phyloP scores from a whole-genome alignment of 2,329 filamentous ascomycete genomes.

The Talaromyces albobiverticillius region DNA sequence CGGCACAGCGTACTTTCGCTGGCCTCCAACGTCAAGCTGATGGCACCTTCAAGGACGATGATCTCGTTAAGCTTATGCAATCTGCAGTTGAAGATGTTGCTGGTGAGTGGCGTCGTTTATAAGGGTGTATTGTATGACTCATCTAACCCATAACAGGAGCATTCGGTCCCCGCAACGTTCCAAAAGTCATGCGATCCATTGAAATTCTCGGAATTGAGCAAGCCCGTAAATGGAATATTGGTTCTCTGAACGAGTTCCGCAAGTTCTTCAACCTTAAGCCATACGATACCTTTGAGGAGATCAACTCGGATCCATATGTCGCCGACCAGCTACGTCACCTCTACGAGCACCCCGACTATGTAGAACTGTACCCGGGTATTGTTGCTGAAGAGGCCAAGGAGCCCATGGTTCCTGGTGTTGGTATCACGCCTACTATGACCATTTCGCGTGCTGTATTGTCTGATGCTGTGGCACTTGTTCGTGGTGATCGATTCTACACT shows the following conservation, averaged over 20 bases:
- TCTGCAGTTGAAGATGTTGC: constrained; percentile 68
- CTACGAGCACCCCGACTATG: constrained; percentile 62
- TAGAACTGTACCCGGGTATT: constrained; percentile 68
- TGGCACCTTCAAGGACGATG: constrained; percentile 71
- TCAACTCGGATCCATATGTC: constrained; percentile 58
- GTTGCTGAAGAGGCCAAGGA: constrained; percentile 45
- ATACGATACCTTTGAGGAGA: constrained; percentile 57
- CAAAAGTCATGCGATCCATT: constrained; percentile 67
- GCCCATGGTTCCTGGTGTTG: constrained; percentile 35
- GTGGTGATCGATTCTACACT: constrained; percentile 74
- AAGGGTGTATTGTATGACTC: not conserved
- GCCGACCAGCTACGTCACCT: constrained; percentile 55
- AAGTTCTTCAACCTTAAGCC: constrained; percentile 60
- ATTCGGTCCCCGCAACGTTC: constrained; percentile 70
- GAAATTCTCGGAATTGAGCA: constrained; percentile 79
- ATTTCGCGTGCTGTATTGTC: constrained; percentile 40
- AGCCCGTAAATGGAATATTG: constrained; percentile 63
- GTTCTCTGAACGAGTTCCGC: constrained; percentile 55
- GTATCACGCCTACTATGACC: constrained; percentile 38
- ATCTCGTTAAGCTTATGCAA: constrained; percentile 67
- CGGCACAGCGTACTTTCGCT: constrained; percentile 65
- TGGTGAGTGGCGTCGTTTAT: constrained; percentile 18
- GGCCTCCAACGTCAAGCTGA: constrained; percentile 62
- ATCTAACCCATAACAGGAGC: constrained; percentile 40
- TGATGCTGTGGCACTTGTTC: constrained; percentile 43